phyloP scores from a whole-genome alignment of 192 early-diverging fungal species.

The Pilaira anomala region DNA sequence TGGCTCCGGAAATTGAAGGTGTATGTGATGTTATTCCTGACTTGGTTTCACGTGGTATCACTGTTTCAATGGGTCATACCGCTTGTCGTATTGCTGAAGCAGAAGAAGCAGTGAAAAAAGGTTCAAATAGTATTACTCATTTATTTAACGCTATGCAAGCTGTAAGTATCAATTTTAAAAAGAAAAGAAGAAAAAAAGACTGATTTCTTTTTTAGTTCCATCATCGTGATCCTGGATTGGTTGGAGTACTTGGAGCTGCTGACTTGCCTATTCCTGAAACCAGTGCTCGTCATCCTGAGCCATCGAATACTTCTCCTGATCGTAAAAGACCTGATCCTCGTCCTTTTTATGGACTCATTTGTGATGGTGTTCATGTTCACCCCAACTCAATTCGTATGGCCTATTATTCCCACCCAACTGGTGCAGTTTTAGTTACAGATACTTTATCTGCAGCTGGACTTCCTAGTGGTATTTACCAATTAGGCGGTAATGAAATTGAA shows the following conservation, averaged over 20 bases:
- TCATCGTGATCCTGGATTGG: constrained; percentile 81
- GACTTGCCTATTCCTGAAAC: constrained; percentile 29
- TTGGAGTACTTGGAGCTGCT: constrained; percentile 69
- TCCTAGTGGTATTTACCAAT: constrained; percentile 63
- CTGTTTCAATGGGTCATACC: constrained; percentile 67
- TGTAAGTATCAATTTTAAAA: constrained; percentile 32
- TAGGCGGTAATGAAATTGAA: constrained; percentile 39
- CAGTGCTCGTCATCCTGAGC: constrained; percentile 18
- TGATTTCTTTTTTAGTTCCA: constrained; percentile 55
- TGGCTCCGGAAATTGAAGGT: constrained; percentile 78
- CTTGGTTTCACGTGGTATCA: constrained; percentile 60
- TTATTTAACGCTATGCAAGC: constrained; percentile 85
- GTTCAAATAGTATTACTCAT: constrained; percentile 75
- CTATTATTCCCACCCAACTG: constrained; percentile 74
- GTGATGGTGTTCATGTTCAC: constrained; percentile 80
- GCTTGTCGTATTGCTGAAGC: constrained; percentile 62
- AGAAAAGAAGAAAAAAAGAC: neutral
- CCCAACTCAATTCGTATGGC: constrained; percentile 80
- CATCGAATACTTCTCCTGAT: constrained; percentile 29
- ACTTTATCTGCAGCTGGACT: constrained; percentile 77
- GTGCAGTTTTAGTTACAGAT: constrained; percentile 78
- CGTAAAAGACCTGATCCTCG: constrained; percentile 45
- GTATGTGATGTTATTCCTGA: constrained; percentile 61
- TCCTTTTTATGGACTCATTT: constrained; percentile 83
- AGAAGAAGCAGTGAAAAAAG: constrained; percentile 54